Conservation (phyloP, 2,329 filamentous ascomycete species). For the Alternaria hordeiaustralica region DNA sequence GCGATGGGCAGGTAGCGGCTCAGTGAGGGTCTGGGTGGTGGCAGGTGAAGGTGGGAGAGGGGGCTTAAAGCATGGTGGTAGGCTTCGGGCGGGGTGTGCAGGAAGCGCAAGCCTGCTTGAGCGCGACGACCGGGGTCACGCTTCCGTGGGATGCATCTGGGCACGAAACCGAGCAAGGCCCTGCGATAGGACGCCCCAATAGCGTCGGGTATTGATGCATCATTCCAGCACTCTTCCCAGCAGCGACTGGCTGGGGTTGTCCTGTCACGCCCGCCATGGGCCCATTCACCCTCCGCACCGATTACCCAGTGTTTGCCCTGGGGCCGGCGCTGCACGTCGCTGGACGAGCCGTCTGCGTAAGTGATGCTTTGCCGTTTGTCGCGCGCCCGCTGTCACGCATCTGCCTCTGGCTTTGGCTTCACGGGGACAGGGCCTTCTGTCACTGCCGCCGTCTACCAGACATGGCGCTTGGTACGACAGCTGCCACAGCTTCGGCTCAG, state of each 20-base stretch:
- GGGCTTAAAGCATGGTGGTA: constrained; percentile 27
- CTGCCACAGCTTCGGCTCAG: constrained; percentile 17
- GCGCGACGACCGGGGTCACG: constrained; percentile 3
- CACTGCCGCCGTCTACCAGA: neutral
- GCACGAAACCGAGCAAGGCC: constrained; percentile 23
- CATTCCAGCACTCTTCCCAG: constrained; percentile 19
- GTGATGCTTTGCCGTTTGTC: constrained; percentile 27
- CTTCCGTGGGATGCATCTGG: constrained; percentile 33
- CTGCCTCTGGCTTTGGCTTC: constrained; percentile 1
- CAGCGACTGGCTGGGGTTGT: constrained; percentile 35
- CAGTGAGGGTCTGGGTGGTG: constrained; percentile 21
- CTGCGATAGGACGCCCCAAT: constrained; percentile 43
- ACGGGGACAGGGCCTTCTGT: neutral
- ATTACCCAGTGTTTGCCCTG: constrained; percentile 27
- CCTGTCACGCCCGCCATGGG: constrained; percentile 21
- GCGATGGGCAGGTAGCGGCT: constrained; percentile 15
- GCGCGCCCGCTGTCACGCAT: constrained; percentile 19
- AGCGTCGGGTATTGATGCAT: constrained; percentile 45
- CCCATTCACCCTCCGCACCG: constrained; percentile 16
- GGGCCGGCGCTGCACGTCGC: constrained; percentile 12
- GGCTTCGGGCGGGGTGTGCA: constrained; percentile 20
- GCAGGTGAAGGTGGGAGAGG: constrained; percentile 31
- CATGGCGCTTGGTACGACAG: constrained; percentile 31
- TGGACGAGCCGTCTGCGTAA: constrained; percentile 21
- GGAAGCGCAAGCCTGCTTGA: constrained; percentile 15